These are phyloP conservation scores for Cucumis cinereus DNA, from an alignment of 306 rosid species.

Conservation along the genomic window DNA sequence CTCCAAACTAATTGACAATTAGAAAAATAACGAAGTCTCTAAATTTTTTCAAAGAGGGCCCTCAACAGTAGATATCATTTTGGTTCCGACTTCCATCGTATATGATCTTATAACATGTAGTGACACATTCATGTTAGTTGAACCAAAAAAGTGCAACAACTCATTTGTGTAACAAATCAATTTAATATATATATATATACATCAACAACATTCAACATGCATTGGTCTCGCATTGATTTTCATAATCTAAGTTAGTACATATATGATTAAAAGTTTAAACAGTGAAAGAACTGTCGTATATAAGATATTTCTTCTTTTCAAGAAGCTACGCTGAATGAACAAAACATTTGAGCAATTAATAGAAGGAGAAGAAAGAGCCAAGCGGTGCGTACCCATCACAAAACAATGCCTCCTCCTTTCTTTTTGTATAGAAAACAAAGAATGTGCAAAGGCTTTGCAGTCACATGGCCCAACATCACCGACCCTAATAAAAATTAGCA, in stretches of 20 bases:
- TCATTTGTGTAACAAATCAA: neutral
- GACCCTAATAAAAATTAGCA: neutral
- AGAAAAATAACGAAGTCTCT: too few species aligned
- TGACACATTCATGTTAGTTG: neutral
- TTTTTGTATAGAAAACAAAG: conserved; percentile 1
- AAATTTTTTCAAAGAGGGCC: too few species aligned
- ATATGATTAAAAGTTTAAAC: neutral
- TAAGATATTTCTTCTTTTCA: neutral
- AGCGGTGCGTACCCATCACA: neutral
- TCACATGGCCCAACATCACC: conserved; percentile 15
- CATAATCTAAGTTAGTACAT: neutral
- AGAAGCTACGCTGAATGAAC: neutral
- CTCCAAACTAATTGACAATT: too few species aligned
- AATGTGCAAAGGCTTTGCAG: conserved; percentile 2
- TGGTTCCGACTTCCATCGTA: too few species aligned
- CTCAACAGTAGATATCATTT: too few species aligned
- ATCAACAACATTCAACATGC: neutral
- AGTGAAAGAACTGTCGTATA: neutral
- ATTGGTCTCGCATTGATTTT: neutral
- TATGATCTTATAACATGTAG: too few species aligned
- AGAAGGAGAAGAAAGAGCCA: neutral
- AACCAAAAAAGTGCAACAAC: neutral
- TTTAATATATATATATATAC: neutral
- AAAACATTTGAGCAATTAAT: neutral
- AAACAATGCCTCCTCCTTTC: neutral